A percentile compares a stretch with the other conserved stretches of the same genome.
Evolutionary conservation across 2,329 filamentous ascomycete species (phyloP).

Genomic region (Aspergillus sp.): DNA sequence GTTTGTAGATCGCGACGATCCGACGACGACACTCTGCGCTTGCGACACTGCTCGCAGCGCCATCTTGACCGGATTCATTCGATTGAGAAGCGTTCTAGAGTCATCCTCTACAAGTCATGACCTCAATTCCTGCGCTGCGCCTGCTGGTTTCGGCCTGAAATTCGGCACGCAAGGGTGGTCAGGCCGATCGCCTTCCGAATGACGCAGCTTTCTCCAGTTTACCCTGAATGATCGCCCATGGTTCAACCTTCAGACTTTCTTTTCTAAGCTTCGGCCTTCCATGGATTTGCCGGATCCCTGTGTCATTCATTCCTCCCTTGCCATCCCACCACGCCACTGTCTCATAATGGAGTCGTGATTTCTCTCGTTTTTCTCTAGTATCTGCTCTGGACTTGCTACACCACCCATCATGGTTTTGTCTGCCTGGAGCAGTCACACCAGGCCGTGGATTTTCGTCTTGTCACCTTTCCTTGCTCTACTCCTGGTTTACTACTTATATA

Average conservation of each 20-base stretch:
- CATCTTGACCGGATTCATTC: too few relatives aligned
- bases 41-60: too few relatives aligned
- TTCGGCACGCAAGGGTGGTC: too few relatives aligned
- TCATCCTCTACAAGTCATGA: too few relatives aligned
- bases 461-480: not conserved
- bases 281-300: too few relatives aligned
- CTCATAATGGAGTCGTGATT: not conserved
- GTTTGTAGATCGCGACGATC: not conserved
- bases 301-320: not conserved
- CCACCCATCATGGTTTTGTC: conserved; percentile 3
- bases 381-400: not conserved
- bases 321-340: not conserved
- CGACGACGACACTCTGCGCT: too few relatives aligned
- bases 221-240: not conserved
- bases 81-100: too few relatives aligned
- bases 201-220: not conserved
- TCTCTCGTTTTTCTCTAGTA: not conserved
- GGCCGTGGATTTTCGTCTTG: not conserved
- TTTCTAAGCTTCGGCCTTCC: too few relatives aligned
- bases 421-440: not conserved
- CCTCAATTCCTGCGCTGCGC: too few relatives aligned
- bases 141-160: too few relatives aligned
- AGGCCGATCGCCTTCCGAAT: not conserved
- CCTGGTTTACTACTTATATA: not conserved
- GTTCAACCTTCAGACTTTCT: not conserved